These are phyloP conservation scores for Pseudogymnoascus sp. DNA, from an alignment of 2,329 filamentous ascomycete species.

Conservation along the genomic window DNA sequence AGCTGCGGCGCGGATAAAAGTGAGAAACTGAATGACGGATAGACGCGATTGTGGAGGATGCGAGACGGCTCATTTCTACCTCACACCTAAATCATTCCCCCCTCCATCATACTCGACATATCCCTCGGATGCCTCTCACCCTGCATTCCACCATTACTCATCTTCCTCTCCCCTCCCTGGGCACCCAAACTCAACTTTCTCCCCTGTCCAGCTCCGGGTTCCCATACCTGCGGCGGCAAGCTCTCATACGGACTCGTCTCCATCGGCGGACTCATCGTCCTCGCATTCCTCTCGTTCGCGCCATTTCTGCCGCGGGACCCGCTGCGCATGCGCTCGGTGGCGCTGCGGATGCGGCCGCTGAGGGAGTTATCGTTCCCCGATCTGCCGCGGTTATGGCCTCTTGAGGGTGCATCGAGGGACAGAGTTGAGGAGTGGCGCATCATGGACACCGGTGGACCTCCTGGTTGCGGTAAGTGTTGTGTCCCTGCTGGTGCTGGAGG, in stretches of 20 bases:
- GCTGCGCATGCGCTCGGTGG: slow-evolving; percentile 51
- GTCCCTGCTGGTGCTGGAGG: not conserved
- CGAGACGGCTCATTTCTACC: not conserved
- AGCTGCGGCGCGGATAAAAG: not conserved
- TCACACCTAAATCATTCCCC: slow-evolving; percentile 27
- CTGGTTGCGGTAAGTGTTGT: not conserved
- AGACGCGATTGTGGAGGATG: not conserved
- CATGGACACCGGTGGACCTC: not conserved
- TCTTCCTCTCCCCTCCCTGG: slow-evolving; percentile 11
- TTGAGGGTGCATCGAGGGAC: slow-evolving; percentile 12
- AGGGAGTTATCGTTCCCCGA: slow-evolving; percentile 46
- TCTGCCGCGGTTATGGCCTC: slow-evolving; percentile 46
- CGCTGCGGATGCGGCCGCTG: slow-evolving; percentile 46
- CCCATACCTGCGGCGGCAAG: slow-evolving; percentile 20
- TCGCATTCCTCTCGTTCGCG: slow-evolving; percentile 22
- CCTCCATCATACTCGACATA: slow-evolving; percentile 27
- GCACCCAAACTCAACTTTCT: slow-evolving; percentile 10
- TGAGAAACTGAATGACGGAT: not conserved
- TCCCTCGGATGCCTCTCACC: slow-evolving; percentile 28
- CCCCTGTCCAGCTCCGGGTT: slow-evolving; percentile 13
- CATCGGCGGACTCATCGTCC: slow-evolving; percentile 19
- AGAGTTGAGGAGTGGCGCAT: not conserved
- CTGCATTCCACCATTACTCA: not conserved
- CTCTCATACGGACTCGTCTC: slow-evolving; percentile 27
- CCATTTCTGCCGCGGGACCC: slow-evolving; percentile 46